These are phyloP conservation scores for Eucalyptus globulus DNA, from an alignment of 345 rosid genomes.

Conservation along the genomic window DNA sequence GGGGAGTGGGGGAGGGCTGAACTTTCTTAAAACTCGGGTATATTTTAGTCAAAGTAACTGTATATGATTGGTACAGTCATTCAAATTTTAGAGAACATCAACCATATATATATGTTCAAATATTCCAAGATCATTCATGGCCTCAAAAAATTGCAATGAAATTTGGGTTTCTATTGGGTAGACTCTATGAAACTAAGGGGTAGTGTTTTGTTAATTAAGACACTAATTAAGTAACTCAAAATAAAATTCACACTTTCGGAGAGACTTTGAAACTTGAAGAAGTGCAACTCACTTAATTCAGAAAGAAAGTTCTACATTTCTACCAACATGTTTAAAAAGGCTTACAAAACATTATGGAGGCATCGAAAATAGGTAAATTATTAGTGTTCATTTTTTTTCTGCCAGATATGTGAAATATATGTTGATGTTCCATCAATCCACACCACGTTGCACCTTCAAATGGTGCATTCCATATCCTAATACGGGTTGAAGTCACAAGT, in stretches of 20 bases:
- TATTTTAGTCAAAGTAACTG: background rate
- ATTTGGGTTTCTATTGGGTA: background rate
- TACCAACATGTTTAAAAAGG: background rate
- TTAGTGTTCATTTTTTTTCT: background rate
- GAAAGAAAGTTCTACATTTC: background rate
- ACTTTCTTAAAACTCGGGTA: background rate
- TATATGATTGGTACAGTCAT: background rate
- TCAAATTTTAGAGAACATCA: background rate
- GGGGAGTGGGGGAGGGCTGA: background rate
- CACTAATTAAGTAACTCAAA: background rate
- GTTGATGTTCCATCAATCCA: background rate
- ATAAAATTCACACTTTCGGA: background rate
- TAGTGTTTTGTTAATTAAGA: background rate
- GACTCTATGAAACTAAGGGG: background rate
- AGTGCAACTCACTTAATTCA: background rate
- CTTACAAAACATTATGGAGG: background rate
- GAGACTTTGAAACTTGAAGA: background rate
- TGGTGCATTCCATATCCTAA: background rate
- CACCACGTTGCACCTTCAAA: background rate
- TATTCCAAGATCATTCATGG: background rate
- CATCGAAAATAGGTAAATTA: background rate
- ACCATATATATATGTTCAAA: background rate
- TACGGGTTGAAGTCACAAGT: background rate
- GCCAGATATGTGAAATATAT: background rate
- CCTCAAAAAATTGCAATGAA: background rate